A percentile compares a stretch with the other conserved stretches of the same genome.
Evolutionary conservation across 768 basidiomycete genomes (phyloP).

Genomic region (Phaeotremella fagi): DNA sequence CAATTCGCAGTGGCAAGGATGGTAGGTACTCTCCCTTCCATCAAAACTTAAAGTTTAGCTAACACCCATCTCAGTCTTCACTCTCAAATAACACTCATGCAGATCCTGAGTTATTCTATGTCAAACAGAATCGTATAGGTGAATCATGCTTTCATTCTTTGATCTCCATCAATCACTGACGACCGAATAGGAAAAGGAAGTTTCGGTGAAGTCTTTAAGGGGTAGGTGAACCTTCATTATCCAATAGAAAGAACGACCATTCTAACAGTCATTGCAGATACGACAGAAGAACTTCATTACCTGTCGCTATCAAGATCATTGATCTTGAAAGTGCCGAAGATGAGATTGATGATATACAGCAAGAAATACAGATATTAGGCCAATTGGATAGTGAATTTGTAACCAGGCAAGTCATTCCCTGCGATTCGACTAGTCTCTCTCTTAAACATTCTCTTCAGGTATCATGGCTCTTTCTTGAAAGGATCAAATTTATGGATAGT

Average conservation of each 20-base stretch:
- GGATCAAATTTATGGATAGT: slow-evolving; percentile 98
- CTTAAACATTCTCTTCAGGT: slow-evolving; percentile 55
- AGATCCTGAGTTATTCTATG: slow-evolving; percentile 95
- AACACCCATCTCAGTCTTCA: neutral
- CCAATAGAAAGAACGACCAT: neutral
- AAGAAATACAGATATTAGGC: slow-evolving; percentile 96
- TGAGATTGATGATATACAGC: slow-evolving; percentile 97
- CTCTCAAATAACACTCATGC: slow-evolving; percentile 13
- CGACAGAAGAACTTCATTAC: slow-evolving; percentile 90
- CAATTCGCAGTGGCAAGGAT: too few relatives aligned
- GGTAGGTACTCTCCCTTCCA: too few relatives aligned
- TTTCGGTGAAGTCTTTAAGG: slow-evolving; percentile 99
- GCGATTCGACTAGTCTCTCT: too few relatives aligned
- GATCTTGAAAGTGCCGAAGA: slow-evolving; percentile 98
- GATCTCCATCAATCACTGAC: too few relatives aligned
- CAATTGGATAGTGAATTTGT: slow-evolving; percentile 94
- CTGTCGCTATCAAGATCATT: slow-evolving; percentile 99
- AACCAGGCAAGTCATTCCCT: slow-evolving; percentile 65
- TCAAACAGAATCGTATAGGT: slow-evolving; percentile 97
- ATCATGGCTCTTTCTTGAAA: slow-evolving; percentile 93
- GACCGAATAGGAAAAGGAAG: slow-evolving; percentile 98
- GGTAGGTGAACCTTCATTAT: slow-evolving; percentile 54
- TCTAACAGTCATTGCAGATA: slow-evolving; percentile 55
- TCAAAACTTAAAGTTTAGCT: neutral
- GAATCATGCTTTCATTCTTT: slow-evolving; percentile 39